Evolutionary conservation across 331 rosid species (phyloP), one percentile per base, ranked within the genome.

Genomic region (Erythrophleum ivorense): DNA sequence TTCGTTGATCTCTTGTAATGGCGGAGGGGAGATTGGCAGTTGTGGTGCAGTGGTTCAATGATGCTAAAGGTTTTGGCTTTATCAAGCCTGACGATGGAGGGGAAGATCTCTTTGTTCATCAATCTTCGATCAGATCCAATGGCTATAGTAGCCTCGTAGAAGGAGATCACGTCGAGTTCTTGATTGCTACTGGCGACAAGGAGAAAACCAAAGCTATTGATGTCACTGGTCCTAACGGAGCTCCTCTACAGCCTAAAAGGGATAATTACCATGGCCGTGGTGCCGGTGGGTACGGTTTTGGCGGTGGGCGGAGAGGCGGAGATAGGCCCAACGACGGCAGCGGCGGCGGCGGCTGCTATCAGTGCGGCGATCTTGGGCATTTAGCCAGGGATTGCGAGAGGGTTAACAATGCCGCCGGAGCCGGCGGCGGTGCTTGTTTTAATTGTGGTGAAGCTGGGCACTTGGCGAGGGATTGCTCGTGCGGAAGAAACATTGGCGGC

Each of bases 31-130:
- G 92, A 66, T 85, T 86, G 18, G 86, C 90, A 4, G 96, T 93
- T 21, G 87, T 81, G 62, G 96, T 91, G 16, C 87, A 83, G 71
- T 89, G 96, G 93, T 91, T 91, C 87, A 86, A 65, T 66, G 92
- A 91, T 24, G 64, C 82, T 3, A 91, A 91, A 77, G 96, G 96
- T 0, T 91, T 79, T 10, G 96, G 96, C 60, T 91, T 91, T 82
- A 88, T 91, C 86, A 84, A 86, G 45, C 96, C 96, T 48, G 92
- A 91, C 36, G 86, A 76, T 19, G 93, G 82, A 29, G 80, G 87
- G 9, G 91, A 89, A 11, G 96, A 91, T 82, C 89, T 91, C 16
- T 91, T 91, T 19, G 93, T 91, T 55, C 96, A 91, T 76, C 96
- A 91, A 43, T 91, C 96, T 2, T 78, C 92, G 24, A 85, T 91